Conservation (phyloP, 2,329 filamentous ascomycete genomes). For the Leptographium procerum region DNA sequence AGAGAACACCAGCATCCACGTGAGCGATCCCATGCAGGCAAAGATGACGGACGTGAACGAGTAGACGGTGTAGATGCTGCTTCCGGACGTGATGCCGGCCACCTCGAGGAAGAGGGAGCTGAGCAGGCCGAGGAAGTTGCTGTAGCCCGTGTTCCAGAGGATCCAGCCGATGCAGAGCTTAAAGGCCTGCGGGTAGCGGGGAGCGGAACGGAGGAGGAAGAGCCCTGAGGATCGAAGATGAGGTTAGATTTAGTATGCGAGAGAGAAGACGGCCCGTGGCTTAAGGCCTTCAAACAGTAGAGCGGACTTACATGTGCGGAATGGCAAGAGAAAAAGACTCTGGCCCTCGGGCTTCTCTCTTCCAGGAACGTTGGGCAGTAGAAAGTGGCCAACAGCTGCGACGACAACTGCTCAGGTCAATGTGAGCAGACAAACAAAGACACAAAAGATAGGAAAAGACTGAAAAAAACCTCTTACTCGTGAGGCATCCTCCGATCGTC, state of each 20-base stretch:
- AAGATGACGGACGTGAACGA: slow-evolving; percentile 2
- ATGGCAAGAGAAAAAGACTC: neutral
- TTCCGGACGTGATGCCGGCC: neutral
- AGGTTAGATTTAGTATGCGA: no score
- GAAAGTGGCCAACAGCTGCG: neutral
- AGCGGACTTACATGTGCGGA: neutral
- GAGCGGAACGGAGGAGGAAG: neutral
- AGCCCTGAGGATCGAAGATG: no score
- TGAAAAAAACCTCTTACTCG: no score
- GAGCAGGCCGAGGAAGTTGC: slow-evolving; percentile 1
- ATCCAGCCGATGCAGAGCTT: slow-evolving; percentile 6
- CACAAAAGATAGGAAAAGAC: no score
- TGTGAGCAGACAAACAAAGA: no score
- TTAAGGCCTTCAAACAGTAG: no score
- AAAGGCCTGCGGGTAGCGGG: no score
- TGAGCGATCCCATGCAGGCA: slow-evolving; percentile 1
- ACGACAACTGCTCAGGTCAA: neutral
- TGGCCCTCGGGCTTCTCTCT: neutral
- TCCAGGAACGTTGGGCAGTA: slow-evolving; percentile 1
- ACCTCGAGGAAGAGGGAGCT: slow-evolving; percentile 5
- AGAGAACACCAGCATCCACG: slow-evolving; percentile 3
- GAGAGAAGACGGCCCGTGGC: no score
- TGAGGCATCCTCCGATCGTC: slow-evolving; percentile 2
- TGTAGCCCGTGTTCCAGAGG: slow-evolving; percentile 5
- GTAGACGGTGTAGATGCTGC: slow-evolving; percentile 5